Conservation (phyloP, 352 stramenopile genomes). For the Globisporangium irregulare region DNA sequence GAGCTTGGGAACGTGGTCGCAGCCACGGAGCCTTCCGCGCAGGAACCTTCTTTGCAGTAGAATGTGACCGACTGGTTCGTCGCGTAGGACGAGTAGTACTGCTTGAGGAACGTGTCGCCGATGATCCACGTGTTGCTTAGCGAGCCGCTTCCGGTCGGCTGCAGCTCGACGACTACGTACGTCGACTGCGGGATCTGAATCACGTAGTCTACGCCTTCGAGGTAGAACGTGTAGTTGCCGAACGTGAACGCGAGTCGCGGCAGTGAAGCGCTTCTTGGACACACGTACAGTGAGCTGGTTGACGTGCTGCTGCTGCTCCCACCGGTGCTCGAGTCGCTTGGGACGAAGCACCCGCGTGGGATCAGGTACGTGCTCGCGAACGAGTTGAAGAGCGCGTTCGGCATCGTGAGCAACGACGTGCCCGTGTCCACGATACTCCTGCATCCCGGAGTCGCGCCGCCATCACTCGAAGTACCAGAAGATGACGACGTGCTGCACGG, state of each 20-base stretch:
- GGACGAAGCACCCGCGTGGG: conserved; percentile 12
- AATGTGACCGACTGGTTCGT: conserved; percentile 61
- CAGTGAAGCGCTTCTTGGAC: conserved; percentile 37
- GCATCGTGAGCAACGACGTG: conserved; percentile 61
- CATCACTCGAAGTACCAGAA: not conserved
- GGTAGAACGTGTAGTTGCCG: conserved; percentile 50
- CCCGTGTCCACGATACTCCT: conserved; percentile 63
- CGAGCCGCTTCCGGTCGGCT: conserved; percentile 18
- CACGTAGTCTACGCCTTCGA: conserved; percentile 61
- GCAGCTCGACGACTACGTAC: conserved; percentile 40
- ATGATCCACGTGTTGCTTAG: conserved; percentile 70
- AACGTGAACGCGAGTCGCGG: conserved; percentile 57
- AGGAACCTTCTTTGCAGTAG: conserved; percentile 34
- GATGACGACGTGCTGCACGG: conserved; percentile 37
- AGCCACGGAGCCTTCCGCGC: not conserved
- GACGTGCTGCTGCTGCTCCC: not conserved
- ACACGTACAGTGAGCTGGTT: conserved; percentile 50
- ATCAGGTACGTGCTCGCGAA: conserved; percentile 16
- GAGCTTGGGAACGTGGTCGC: conserved; percentile 11
- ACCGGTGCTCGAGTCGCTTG: not conserved
- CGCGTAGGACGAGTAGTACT: conserved; percentile 70
- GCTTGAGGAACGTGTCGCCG: conserved; percentile 73
- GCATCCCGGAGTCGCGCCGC: conserved; percentile 16
- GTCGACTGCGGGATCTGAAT: conserved; percentile 24
- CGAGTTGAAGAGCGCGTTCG: conserved; percentile 25